Evolutionary conservation across 495 filamentous ascomycete genomes (phyloP).

Genomic region (Acidomyces sp.): DNA sequence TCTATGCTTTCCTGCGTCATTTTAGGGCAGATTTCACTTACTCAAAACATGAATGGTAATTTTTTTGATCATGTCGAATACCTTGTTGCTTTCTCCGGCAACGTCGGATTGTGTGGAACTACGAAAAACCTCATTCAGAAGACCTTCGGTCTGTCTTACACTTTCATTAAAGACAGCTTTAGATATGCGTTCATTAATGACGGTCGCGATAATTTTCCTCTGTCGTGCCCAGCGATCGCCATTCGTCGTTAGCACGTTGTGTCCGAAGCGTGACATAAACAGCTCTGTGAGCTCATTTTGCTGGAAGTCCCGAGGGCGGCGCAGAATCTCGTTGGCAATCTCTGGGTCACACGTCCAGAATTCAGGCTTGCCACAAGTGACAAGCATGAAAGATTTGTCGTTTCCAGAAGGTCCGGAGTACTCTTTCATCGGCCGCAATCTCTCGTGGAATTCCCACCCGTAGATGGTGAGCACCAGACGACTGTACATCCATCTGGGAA

Average conservation of each 20-base stretch:
- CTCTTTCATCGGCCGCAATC: slow-evolving; percentile 17
- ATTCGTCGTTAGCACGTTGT: slow-evolving; percentile 23
- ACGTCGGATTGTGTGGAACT: neutral
- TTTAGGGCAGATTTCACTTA: no score
- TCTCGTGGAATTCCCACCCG: slow-evolving; percentile 24
- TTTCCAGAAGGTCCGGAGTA: slow-evolving; percentile 14
- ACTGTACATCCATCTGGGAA: slow-evolving; percentile 18
- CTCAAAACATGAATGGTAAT: slow-evolving; percentile 24
- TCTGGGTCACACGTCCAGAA: slow-evolving; percentile 22
- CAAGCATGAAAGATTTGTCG: slow-evolving; percentile 22
- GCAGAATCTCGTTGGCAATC: slow-evolving; percentile 17
- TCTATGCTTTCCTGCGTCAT: no score
- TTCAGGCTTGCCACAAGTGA: slow-evolving; percentile 20
- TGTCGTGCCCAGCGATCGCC: slow-evolving; percentile 24
- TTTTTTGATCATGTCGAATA: slow-evolving; percentile 26
- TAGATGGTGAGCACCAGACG: slow-evolving; percentile 22
- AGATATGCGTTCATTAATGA: slow-evolving; percentile 26
- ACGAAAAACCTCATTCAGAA: slow-evolving; percentile 18
- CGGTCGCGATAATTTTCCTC: slow-evolving; percentile 21
- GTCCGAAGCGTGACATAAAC: slow-evolving; percentile 22
- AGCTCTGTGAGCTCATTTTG: slow-evolving; percentile 13
- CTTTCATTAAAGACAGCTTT: slow-evolving; percentile 23
- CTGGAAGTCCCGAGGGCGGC: slow-evolving; percentile 22
- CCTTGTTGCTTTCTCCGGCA: slow-evolving; percentile 14
- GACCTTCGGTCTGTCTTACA: slow-evolving; percentile 21